Evolutionary conservation across 2,329 filamentous ascomycete species (phyloP).

Genomic region (Pseudovirgaria hyperparasitica): DNA sequence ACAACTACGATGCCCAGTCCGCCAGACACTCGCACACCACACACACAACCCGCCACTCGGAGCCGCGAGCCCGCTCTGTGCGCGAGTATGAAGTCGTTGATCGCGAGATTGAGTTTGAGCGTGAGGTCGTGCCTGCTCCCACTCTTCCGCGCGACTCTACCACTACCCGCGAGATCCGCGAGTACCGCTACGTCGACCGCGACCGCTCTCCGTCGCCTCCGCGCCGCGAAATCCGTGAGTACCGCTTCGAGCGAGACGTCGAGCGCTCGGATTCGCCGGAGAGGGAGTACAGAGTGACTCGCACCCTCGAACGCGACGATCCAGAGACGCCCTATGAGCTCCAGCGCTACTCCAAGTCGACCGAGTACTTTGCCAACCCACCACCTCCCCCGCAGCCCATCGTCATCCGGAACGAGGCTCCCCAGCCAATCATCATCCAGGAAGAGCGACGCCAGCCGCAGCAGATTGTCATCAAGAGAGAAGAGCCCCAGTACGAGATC

Average conservation of each 20-base stretch:
- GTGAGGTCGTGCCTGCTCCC: conserved; percentile 8
- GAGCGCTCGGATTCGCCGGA: conserved; percentile 31
- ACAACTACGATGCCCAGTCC: conserved; percentile 7
- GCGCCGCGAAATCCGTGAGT: conserved; percentile 35
- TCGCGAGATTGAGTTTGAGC: conserved; percentile 11
- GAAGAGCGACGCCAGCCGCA: conserved; percentile 35
- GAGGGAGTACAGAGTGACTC: conserved; percentile 11
- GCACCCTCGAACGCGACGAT: conserved; percentile 30
- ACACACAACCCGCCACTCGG: conserved; percentile 14
- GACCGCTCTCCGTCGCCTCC: conserved; percentile 27
- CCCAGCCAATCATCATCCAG: conserved; percentile 42
- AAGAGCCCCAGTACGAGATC: conserved; percentile 47
- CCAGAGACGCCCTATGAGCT: conserved; percentile 29
- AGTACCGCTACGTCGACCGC: conserved; percentile 22
- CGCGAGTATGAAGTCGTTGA: conserved; percentile 28
- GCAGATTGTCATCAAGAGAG: conserved; percentile 34
- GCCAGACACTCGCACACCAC: conserved; percentile 3
- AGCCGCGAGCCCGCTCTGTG: conserved; percentile 14
- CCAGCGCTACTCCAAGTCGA: conserved; percentile 39
- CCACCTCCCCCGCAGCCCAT: conserved; percentile 28
- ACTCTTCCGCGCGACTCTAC: no score
- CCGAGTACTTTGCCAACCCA: conserved; percentile 38
- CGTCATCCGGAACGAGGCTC: conserved; percentile 37
- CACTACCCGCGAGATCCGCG: conserved; percentile 16
- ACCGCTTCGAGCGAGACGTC: conserved; percentile 39